phyloP scores from a whole-genome alignment of 495 filamentous ascomycete species.

The Penicillium steckii region DNA sequence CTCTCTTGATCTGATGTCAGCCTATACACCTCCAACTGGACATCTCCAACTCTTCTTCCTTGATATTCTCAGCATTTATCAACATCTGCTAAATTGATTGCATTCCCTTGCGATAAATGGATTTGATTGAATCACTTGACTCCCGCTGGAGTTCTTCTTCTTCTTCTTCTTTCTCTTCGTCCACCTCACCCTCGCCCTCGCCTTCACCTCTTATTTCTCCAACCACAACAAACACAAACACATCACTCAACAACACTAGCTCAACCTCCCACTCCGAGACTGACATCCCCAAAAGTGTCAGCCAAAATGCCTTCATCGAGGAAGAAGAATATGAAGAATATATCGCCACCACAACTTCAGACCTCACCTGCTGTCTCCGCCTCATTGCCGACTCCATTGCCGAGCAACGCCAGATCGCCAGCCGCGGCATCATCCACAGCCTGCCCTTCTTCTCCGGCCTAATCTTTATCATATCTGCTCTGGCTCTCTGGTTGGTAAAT shows the following conservation, averaged over 20 bases:
- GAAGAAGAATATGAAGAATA: too few relatives aligned
- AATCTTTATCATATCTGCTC: too few relatives aligned
- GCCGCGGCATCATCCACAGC: conserved; percentile 50
- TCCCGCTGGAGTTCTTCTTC: background rate
- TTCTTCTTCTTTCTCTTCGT: background rate
- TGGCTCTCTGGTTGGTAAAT: too few relatives aligned
- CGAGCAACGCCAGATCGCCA: conserved; percentile 60
- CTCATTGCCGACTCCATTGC: conserved; percentile 60
- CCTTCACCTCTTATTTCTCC: too few relatives aligned
- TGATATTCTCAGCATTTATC: too few relatives aligned
- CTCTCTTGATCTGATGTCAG: too few relatives aligned
- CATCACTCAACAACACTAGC: background rate
- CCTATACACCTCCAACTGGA: too few relatives aligned
- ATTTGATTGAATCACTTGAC: background rate
- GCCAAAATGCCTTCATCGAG: too few relatives aligned
- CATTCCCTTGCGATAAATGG: too few relatives aligned
- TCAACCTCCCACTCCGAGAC: background rate
- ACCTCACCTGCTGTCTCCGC: conserved; percentile 44
- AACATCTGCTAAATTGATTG: background rate
- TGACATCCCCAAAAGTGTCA: too few relatives aligned
- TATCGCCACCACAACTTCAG: conserved; percentile 26
- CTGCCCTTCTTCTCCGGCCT: conserved; percentile 42
- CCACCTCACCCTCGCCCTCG: background rate
- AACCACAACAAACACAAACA: background rate
- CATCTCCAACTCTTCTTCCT: too few relatives aligned